Base-by-base conservation (phyloP, 352 stramenopile species). In the Globisporangium rhizosaccharum region DNA sequence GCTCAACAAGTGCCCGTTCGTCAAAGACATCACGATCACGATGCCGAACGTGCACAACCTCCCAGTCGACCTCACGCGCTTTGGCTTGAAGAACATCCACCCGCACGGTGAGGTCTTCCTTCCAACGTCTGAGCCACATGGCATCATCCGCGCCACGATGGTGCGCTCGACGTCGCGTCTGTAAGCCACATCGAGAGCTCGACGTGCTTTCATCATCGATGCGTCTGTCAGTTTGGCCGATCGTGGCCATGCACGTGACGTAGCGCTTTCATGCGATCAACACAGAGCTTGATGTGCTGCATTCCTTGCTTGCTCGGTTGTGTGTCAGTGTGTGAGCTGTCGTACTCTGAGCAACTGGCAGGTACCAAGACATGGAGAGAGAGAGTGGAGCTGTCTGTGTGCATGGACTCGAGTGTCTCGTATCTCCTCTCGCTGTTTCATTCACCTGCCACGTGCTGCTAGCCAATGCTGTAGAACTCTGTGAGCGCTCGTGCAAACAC, bases 41-140 rank as follows among this genome's bases (percentile, higher is more conserved):
- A 90, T 90, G 77, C 83, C 86, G 30, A 96, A 96, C 70, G 85
- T 96, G 58, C 87, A 96, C 75, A 94, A 96, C 70, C 71, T 95
- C 36, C 85, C 87, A 18, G 87, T 96, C 30, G 80, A 96, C 54
- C 67, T 96, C 50, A 72, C 76, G 64, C 80, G 78, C 62, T 94
- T 95, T 56, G 85, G 85, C 18, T 71, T 94, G 53, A 81, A 82
- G 67, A 96, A 96, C 67, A 87, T 79, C 52, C 82, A 96, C 66
- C 80, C 88, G 50, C 90, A 92, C 47, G 87, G 87, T n/a, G 75
- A 94, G 57, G 82, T 96, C 41, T 95, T 96, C 55, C 70, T 90
- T 46, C 85, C 87, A 8, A 93, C 81, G 37, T 79, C 90, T 52
- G 85, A 96, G 65, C 88, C 88, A 10, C 82, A 96, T 57, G 87